Evolutionary conservation across 768 basidiomycete genomes (phyloP).

Genomic region (Phaeotremella fagi): DNA sequence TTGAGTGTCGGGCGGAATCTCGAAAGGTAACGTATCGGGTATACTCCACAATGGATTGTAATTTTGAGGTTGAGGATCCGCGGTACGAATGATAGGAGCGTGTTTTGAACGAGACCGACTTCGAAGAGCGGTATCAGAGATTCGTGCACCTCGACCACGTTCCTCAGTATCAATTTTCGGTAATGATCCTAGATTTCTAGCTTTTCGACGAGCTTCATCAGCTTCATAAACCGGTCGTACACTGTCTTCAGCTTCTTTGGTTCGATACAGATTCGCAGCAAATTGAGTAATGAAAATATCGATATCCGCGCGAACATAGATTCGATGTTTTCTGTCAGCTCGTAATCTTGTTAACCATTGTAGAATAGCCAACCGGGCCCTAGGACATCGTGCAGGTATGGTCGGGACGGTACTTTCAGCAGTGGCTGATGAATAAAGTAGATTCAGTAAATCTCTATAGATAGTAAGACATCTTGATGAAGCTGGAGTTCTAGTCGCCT

Average conservation of each 20-base stretch:
- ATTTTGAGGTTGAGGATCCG: conserved; percentile 7
- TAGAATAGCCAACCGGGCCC: conserved; percentile 65
- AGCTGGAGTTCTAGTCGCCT: conserved; percentile 43
- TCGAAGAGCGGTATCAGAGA: conserved; percentile 29
- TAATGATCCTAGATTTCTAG: background rate
- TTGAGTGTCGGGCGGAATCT: conserved; percentile 53
- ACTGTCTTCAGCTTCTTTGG: conserved; percentile 29
- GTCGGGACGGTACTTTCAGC: conserved; percentile 4
- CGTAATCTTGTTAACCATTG: conserved; percentile 85
- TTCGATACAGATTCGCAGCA: conserved; percentile 57
- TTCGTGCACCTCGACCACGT: conserved; percentile 24
- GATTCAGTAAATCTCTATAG: conserved; percentile 50
- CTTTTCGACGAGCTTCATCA: conserved; percentile 9
- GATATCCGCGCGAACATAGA: conserved; percentile 63
- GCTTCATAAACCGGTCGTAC: background rate
- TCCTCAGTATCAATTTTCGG: conserved; percentile 17
- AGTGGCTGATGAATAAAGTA: conserved; percentile 46
- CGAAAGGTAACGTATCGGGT: conserved; percentile 40
- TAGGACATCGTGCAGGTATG: conserved; percentile 48
- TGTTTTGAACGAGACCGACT: conserved; percentile 45
- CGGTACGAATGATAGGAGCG: conserved; percentile 14
- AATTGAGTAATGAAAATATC: conserved; percentile 54
- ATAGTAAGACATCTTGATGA: conserved; percentile 48
- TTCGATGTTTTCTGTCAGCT: conserved; percentile 80
- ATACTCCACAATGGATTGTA: conserved; percentile 57